Evolutionary conservation across 2,329 filamentous ascomycete species (phyloP), one percentile per base, ranked within the genome.

Genomic region (Geoglossum cookeanum): DNA sequence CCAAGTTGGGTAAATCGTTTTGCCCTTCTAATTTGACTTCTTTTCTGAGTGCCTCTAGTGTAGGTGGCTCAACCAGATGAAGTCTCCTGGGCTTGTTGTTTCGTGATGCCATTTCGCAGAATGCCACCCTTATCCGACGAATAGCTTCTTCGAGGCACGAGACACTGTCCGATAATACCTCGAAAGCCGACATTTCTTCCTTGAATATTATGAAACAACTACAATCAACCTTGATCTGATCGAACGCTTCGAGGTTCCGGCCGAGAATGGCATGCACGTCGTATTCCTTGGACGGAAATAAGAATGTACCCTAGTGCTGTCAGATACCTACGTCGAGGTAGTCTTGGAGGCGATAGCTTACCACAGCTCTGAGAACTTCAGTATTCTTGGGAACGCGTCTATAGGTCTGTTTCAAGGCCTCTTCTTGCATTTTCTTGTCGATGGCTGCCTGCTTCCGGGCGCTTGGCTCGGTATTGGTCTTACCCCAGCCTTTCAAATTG

Each of bases 261-360:
- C 73, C 74, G 11, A 77, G 65, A 9, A 69, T 63, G 9, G 71
- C 66, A 11, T 68, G 63, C 2, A 73, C 63, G 0, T 68, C 64
- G 39, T 70, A 69, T 4, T 75, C 72, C 35, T 70, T 64, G 0
- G 63, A 60, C 2, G 74, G 74, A 75, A 74, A 76, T 22, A 71
- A 62, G 55, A 75, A 75, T 0, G 68, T 61, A 13, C 72, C 65
- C 64, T 69, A 59, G 17, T 29, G 32, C n/a, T n/a, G 13, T 32
- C 8, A 39, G 37, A 32, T 49, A 51, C n/a, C 8, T 22, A 1
- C 44, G n/a, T 55, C 27, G 17, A 45, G 51, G 22, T 8, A 13
- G 9, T 30, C 35, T 29, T 57, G 57, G 27, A 29, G 9, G n/a
- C 22, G 4, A 13, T 2, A 47, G 6, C 56, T 37, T 30, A 47